Evolutionary conservation across 2,329 filamentous ascomycete genomes (phyloP).

Genomic region (Decorospora gaudefroyi): DNA sequence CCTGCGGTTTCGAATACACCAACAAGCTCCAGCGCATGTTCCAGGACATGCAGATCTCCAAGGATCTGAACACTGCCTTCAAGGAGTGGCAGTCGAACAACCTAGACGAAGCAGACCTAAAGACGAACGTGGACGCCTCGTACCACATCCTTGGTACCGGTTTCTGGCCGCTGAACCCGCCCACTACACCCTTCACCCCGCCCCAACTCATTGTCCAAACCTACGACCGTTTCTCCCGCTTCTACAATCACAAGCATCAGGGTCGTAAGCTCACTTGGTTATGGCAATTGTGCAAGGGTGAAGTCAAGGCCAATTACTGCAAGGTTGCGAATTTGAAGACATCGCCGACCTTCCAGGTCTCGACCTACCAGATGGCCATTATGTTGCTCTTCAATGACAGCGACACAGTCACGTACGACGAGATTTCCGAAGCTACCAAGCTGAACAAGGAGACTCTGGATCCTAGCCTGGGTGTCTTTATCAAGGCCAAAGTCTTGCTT

Average conservation of each 20-base stretch:
- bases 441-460: conserved; percentile 83
- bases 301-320: conserved; percentile 91
- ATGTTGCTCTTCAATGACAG: conserved; percentile 92
- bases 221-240: conserved; percentile 84
- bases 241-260: conserved; percentile 96
- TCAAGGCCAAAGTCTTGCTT: conserved; percentile 89
- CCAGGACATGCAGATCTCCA: conserved; percentile 98
- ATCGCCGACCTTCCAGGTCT: conserved; percentile 95
- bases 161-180: conserved; percentile 92
- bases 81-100: conserved; percentile 72
- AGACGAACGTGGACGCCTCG: conserved; percentile 77
- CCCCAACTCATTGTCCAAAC: conserved; percentile 83
- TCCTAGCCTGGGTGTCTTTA: conserved; percentile 79
- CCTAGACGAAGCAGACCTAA: conserved; percentile 67
- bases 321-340: conserved; percentile 70
- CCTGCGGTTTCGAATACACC: conserved; percentile 98
- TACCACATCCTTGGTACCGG: conserved; percentile 95
- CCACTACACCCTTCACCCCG: conserved; percentile 84
- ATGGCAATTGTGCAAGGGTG: conserved; percentile 97
- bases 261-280: conserved; percentile 97
- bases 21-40: conserved; percentile 99
- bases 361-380: conserved; percentile 97
- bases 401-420: conserved; percentile 82
- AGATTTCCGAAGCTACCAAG: conserved; percentile 80
- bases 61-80: conserved; percentile 91